Evolutionary conservation across 257 asterid genomes (phyloP).

Genomic region (Nicotiana tabacum): DNA sequence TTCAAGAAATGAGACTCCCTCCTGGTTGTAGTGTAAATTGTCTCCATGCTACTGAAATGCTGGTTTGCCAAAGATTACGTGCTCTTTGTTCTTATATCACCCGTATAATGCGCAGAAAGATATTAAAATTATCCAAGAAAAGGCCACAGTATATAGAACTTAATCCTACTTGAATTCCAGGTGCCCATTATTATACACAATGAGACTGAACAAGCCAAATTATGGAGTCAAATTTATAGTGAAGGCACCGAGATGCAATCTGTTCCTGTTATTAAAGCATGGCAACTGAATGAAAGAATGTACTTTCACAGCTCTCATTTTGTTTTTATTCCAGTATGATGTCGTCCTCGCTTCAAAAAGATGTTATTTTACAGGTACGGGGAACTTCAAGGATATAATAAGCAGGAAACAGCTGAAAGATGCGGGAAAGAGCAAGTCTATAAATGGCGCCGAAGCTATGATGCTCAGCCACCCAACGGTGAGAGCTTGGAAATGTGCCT

Average conservation of each 20-base stretch:
- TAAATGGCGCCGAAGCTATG: constrained; percentile 91
- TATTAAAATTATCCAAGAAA: neutral
- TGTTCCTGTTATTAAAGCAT: constrained; percentile 77
- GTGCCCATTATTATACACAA: constrained; percentile 70
- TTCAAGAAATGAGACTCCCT: neutral
- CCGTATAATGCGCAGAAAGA: neutral
- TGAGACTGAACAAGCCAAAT: constrained; percentile 60
- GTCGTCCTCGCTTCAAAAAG: neutral
- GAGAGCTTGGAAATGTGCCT: constrained; percentile 98
- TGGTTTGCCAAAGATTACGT: neutral
- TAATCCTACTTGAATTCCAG: constrained; percentile 36
- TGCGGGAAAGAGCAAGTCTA: constrained; percentile 86
- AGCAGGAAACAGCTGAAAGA: constrained; percentile 77
- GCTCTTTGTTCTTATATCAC: neutral
- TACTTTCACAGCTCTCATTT: constrained; percentile 23
- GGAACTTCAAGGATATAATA: constrained; percentile 82
- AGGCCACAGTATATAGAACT: neutral
- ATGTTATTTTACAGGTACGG: constrained; percentile 59
- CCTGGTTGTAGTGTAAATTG: neutral
- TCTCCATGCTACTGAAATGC: neutral
- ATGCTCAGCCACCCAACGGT: constrained; percentile 88
- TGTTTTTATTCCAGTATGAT: neutral
- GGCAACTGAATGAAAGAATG: constrained; percentile 98
- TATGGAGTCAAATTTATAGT: constrained; percentile 66
- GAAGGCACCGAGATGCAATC: constrained; percentile 60